A percentile compares a stretch with the other conserved stretches of the same genome.
Conservation (phyloP, 78 protist genomes). For the Emiliania huxleyi region DNA sequence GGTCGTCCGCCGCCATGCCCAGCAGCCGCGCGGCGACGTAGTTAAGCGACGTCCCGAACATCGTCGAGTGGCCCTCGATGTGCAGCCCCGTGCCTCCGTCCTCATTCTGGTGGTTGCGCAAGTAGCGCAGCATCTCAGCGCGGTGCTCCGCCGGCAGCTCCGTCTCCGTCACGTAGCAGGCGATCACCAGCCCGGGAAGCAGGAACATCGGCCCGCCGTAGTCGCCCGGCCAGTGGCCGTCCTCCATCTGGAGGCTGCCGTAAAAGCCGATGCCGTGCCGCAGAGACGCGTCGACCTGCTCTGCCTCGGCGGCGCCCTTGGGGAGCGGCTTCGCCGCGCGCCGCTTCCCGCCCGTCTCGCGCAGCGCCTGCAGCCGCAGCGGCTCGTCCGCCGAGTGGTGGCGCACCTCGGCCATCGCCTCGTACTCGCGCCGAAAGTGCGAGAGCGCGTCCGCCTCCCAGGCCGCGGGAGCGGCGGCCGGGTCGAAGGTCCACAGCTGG, state of each 20-base stretch:
- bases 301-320: not conserved
- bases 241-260: slow-evolving; percentile 58
- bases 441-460: not conserved
- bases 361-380: not conserved
- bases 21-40: slow-evolving; percentile 83
- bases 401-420: not conserved
- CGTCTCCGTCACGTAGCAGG: slow-evolving; percentile 13
- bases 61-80: slow-evolving; percentile 76
- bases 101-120: not conserved
- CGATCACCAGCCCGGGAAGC: slow-evolving; percentile 74
- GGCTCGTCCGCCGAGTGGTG: not conserved
- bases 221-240: slow-evolving; percentile 93
- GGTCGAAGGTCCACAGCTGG: not conserved
- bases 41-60: slow-evolving; percentile 84
- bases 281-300: not conserved
- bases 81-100: slow-evolving; percentile 64
- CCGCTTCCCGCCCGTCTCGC: not conserved
- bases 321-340: not conserved
- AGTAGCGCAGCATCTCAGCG: not conserved
- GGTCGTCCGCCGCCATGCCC: slow-evolving; percentile 64
- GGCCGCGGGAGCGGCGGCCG: not conserved
- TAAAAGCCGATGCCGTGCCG: not conserved
- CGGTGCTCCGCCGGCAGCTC: not conserved
- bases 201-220: slow-evolving; percentile 93
- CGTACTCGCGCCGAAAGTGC: not conserved